Conservation (phyloP, 78 protist species). For the Salpingoeca rosetta region DNA sequence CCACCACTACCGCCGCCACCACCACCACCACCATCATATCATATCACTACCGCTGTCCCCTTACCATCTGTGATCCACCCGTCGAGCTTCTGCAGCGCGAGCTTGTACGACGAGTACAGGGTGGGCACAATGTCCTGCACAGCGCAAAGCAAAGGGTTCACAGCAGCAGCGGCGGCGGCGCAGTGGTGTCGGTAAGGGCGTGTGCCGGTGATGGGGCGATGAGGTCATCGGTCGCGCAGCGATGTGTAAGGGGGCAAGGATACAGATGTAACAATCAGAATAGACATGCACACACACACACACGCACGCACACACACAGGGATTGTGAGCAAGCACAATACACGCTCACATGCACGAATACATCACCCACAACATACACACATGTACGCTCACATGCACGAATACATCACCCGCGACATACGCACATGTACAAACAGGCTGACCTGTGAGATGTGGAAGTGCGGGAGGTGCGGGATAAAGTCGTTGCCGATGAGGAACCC, state of each 20-base stretch:
- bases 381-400: not conserved
- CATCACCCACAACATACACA: too few relatives aligned
- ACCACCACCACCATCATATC: too few relatives aligned
- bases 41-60: too few relatives aligned
- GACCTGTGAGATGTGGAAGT: slow-evolving; percentile 51
- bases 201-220: too few relatives aligned
- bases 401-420: not conserved
- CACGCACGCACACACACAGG: not conserved
- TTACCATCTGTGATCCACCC: not conserved
- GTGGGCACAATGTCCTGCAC: slow-evolving; percentile 22
- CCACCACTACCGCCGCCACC: too few relatives aligned
- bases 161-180: too few relatives aligned
- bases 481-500: slow-evolving; percentile 90
- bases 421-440: not conserved
- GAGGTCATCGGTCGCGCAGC: too few relatives aligned
- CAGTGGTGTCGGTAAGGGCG: too few relatives aligned
- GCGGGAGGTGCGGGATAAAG: slow-evolving; percentile 81
- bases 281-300: not conserved
- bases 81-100: not conserved
- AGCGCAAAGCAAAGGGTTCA: too few relatives aligned
- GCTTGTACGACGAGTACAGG: slow-evolving; percentile 14
- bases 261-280: too few relatives aligned
- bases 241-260: too few relatives aligned
- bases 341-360: not conserved
- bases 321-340: not conserved